Evolutionary conservation across 495 filamentous ascomycete genomes (phyloP).

Genomic region (Astrothelium subdiscretum): DNA sequence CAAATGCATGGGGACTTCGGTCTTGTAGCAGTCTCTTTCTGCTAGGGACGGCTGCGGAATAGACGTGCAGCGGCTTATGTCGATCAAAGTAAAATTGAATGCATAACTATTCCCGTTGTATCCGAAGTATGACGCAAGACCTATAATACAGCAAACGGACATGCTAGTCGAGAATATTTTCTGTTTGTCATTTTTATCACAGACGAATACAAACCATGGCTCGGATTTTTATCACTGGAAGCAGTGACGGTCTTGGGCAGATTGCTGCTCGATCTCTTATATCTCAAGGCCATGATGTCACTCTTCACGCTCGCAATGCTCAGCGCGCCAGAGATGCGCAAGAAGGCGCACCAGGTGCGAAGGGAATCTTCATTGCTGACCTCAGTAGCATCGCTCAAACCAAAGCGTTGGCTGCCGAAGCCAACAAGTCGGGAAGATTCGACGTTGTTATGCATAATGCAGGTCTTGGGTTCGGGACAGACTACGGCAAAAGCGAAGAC

Average conservation of each 20-base stretch:
- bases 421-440: conserved; percentile 38
- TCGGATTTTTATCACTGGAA: conserved; percentile 44
- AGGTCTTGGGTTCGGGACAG: conserved; percentile 32
- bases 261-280: conserved; percentile 39
- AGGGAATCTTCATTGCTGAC: conserved; percentile 40
- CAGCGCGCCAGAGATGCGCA: conserved; percentile 36
- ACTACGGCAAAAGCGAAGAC: conserved; percentile 24
- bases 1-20: no score
- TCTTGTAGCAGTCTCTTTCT: no score
- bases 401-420: conserved; percentile 40
- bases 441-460: conserved; percentile 50
- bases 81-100: background rate
- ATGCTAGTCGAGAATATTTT: background rate
- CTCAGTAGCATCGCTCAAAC: conserved; percentile 40
- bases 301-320: conserved; percentile 45
- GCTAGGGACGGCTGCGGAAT: no score
- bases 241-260: conserved; percentile 37
- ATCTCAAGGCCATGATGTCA: conserved; percentile 41
- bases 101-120: background rate
- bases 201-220: conserved; percentile 21
- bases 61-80: no score
- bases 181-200: background rate
- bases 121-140: background rate
- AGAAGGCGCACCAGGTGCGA: conserved; percentile 36
- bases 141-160: background rate